Evolutionary conservation across 2,329 filamentous ascomycete genomes (phyloP).

Genomic region (Ophidiomyces ophidiicola): DNA sequence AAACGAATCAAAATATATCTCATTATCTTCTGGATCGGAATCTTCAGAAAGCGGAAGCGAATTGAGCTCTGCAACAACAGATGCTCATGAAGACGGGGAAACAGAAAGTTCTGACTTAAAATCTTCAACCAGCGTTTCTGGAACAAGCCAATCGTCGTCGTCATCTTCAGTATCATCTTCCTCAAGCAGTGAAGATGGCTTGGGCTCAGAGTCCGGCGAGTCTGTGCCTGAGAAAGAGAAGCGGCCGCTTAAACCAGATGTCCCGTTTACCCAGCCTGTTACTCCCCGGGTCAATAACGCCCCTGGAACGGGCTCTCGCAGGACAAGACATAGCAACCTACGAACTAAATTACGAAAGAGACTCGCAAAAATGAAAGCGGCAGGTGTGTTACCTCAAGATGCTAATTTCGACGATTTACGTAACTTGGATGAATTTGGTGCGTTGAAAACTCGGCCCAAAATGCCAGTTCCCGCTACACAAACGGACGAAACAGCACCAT

Average conservation of each 20-base stretch:
- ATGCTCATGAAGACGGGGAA: constrained; percentile 15
- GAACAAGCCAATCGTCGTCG: constrained; percentile 12
- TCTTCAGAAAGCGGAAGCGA: constrained; percentile 2
- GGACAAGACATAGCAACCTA: constrained; percentile 45
- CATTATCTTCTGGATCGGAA: constrained; percentile 8
- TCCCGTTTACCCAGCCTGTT: constrained; percentile 7
- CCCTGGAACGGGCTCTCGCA: constrained; percentile 39
- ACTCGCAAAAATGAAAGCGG: constrained; percentile 41
- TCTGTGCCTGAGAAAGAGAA: constrained; percentile 19
- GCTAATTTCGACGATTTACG: constrained; percentile 42
- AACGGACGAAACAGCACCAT: constrained; percentile 18
- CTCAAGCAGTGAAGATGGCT: constrained; percentile 18
- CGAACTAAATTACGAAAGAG: constrained; percentile 40
- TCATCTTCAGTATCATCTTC: constrained; percentile 12
- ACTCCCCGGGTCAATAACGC: constrained; percentile 21
- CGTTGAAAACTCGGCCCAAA: background rate
- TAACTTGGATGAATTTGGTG: constrained; percentile 22
- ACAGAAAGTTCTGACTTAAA: constrained; percentile 18
- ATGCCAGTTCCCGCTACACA: background rate
- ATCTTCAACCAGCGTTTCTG: constrained; percentile 17
- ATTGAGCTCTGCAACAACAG: constrained; percentile 1
- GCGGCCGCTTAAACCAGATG: constrained; percentile 21
- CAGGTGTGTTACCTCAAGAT: constrained; percentile 40
- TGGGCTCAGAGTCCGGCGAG: constrained; percentile 17
- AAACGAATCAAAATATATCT: constrained; percentile 1